Percentiles rank a stretch among this genome's conserved stretches.
Evolutionary conservation across 768 basidiomycete genomes (phyloP).

Genomic region (Amanita molliuscula): DNA sequence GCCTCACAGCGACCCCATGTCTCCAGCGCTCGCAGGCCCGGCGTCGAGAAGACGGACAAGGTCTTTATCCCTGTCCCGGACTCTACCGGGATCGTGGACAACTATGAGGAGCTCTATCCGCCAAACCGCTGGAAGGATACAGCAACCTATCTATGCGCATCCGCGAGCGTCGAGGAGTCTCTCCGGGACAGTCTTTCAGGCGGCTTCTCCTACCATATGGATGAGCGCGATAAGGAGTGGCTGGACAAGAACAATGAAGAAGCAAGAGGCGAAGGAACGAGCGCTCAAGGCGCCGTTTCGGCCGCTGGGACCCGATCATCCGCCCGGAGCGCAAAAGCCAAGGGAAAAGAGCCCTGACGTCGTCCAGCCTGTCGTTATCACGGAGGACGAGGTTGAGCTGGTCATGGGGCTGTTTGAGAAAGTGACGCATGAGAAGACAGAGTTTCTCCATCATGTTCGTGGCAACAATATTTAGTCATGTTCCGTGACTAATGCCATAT

Average conservation of each 20-base stretch:
- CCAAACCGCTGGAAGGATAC: conserved; percentile 67
- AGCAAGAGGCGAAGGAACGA: conserved; percentile 78
- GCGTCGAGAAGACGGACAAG: conserved; percentile 25
- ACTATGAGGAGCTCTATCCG: conserved; percentile 74
- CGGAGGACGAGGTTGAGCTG: conserved; percentile 90
- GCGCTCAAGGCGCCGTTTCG: conserved; percentile 60
- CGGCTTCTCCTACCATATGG: conserved; percentile 87
- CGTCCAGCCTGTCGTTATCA: conserved; percentile 50
- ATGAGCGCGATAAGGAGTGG: conserved; percentile 94
- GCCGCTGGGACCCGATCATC: conserved; percentile 44
- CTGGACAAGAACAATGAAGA: conserved; percentile 85
- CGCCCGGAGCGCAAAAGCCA: conserved; percentile 63
- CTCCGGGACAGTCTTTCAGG: conserved; percentile 49
- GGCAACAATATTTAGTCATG: background rate
- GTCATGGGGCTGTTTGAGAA: conserved; percentile 94
- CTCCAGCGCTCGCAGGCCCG: conserved; percentile 19
- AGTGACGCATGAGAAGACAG: conserved; percentile 80
- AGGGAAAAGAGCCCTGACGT: conserved; percentile 79
- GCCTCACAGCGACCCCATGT: conserved; percentile 27
- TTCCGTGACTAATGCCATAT: background rate
- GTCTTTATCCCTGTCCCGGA: conserved; percentile 92
- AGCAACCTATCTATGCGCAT: conserved; percentile 65
- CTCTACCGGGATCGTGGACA: conserved; percentile 67
- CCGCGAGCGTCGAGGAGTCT: conserved; percentile 79
- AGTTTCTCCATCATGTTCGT: conserved; percentile 84